phyloP scores from a whole-genome alignment of 495 filamentous ascomycete genomes.

The Podospora fimiseda region DNA sequence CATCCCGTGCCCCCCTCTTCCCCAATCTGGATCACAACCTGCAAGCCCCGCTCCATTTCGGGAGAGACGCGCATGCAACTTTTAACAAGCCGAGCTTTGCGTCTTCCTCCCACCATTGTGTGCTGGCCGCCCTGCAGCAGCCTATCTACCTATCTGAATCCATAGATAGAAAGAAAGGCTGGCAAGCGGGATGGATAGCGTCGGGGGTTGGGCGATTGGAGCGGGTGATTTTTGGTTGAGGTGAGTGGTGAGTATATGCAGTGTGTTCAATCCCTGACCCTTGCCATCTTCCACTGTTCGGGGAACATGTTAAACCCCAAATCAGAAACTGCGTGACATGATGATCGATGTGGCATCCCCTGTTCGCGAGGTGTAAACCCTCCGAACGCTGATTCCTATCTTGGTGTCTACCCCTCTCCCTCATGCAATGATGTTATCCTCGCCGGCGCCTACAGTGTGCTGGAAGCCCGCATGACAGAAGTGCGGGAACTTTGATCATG shows the following conservation, averaged over 20 bases:
- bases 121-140: background rate
- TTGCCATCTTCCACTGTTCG: background rate
- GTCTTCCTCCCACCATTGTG: too few species aligned
- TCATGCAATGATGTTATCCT: background rate
- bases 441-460: background rate
- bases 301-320: background rate
- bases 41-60: background rate
- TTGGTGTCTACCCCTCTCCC: background rate
- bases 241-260: background rate
- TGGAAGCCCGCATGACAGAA: background rate
- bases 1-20: background rate
- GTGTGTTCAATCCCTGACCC: background rate
- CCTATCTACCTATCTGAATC: too few species aligned
- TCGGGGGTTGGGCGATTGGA: background rate
- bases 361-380: background rate
- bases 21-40: background rate
- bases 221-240: background rate
- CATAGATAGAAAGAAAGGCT: too few species aligned
- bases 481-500: background rate
- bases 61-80: background rate
- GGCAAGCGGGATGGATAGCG: too few species aligned
- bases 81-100: too few species aligned
- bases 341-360: background rate
- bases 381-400: background rate
- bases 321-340: background rate